Evolutionary conservation across 192 early-diverging fungal genomes (phyloP), one percentile per base, ranked within the genome.

Genomic region (Umbelopsis ramanniana): DNA sequence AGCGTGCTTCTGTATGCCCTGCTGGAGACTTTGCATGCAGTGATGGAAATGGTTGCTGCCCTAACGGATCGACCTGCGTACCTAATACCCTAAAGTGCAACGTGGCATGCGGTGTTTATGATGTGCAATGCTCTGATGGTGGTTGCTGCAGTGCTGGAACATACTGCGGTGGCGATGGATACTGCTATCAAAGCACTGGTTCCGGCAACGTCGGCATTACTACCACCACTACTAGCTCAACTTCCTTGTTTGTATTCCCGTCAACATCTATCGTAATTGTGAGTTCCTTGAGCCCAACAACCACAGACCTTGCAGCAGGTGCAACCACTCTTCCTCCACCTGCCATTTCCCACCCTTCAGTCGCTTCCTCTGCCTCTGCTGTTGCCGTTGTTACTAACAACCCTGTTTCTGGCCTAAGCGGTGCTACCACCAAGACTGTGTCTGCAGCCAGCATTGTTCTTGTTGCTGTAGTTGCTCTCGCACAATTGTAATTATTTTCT

Each of bases 11-110:
- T 37, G 57, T 22, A 63, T 63, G 17, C 33, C 15, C 26, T 37
- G 7, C 33, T 37, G 26, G 57, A 4, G 11, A 10, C 17, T 29
- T 37, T 14, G 17, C 26, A 38, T 37, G 26, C 15, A 35, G 57
- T 37, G 48, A 50, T 50, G 48, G 48, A 50, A 50, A 19, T 19
- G 57, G 57, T 26, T 63, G 57, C 33, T 63, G 57, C 33, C 57
- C 57, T 3, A 35, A 2, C 33, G 57, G 57, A 14, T 37, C 57
- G 3, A 37, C 6, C 19, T 63, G 57, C 33, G 15, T 14, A 1
- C 2, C 33, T 14, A 26, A 26, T 6, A n/a, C 57, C 3, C 3
- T 15, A n/a, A 63, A 22, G 6, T 63, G 57, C 6, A 50, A 5
- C 17, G n/a, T 50, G 5, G 5, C 48, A 15, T 50, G 48, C 6